These are phyloP conservation scores for Aspergillus quadricinctus DNA, from an alignment of 2,329 filamentous ascomycete species.

Conservation along the genomic window DNA sequence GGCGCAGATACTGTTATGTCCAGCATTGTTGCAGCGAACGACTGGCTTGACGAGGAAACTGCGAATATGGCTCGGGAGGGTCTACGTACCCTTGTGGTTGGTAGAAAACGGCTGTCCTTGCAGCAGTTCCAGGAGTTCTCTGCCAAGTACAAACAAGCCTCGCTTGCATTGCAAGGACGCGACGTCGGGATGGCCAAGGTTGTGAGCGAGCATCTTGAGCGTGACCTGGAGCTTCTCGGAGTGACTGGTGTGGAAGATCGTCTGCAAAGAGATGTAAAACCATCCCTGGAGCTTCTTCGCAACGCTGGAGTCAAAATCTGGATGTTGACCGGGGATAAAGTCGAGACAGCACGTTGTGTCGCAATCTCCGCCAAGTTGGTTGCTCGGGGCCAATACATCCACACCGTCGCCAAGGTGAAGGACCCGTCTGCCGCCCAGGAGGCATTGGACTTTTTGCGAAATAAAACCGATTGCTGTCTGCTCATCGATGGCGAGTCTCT, in stretches of 20 bases:
- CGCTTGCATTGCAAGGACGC: constrained; percentile 71
- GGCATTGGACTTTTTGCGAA: constrained; percentile 80
- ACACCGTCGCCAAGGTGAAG: constrained; percentile 82
- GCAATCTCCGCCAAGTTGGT: constrained; percentile 94
- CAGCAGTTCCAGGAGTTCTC: constrained; percentile 81
- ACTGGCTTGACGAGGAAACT: constrained; percentile 98
- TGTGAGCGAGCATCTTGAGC: constrained; percentile 76
- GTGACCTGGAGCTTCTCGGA: constrained; percentile 85
- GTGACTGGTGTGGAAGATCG: constrained; percentile 98
- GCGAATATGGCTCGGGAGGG: constrained; percentile 99
- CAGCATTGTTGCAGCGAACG: constrained; percentile 89
- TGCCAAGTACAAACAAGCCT: constrained; percentile 69
- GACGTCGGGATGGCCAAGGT: constrained; percentile 78
- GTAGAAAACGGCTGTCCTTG: constrained; percentile 76
- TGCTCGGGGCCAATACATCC: constrained; percentile 88
- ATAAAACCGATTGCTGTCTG: constrained; percentile 79
- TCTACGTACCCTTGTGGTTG: constrained; percentile 86
- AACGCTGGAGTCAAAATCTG: constrained; percentile 99
- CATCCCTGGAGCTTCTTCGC: constrained; percentile 85
- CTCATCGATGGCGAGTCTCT: constrained; percentile 94
- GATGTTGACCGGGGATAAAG: constrained; percentile 99
- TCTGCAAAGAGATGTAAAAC: constrained; percentile 90
- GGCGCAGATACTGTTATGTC: constrained; percentile 98
- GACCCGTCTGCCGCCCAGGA: constrained; percentile 82
- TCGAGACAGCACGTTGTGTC: constrained; percentile 94